Evolutionary conservation across 2,329 filamentous ascomycete genomes (phyloP), one percentile per base, ranked within the genome.

Genomic region (Fusarium sp.): DNA sequence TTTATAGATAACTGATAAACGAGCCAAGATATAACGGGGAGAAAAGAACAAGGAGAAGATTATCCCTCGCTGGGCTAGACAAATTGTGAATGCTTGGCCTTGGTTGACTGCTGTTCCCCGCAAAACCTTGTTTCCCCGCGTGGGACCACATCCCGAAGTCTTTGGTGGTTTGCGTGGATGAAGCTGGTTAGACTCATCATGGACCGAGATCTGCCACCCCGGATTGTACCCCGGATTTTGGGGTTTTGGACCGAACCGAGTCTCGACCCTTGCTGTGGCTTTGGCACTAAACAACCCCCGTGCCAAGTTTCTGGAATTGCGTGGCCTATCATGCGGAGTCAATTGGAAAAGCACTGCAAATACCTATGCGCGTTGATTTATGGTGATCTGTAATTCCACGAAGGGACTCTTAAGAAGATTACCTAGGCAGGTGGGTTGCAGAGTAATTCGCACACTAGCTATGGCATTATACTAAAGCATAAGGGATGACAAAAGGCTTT

Each of bases 81-180:
- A 30, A 61, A 61, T 34, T 37, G 28, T 51, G 57, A 41, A 47
- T 16, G 45, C 28, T 26, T 41, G 41, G 58, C 13, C 57, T 57
- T 63, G 60, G 58, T 31, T 63, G 62, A 58, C 23, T 49, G 42
- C 20, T 23, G 18, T 42, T 41, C 57, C 58, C 60, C 58, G n/a
- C 60, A 63, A 63, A 56, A 62, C 41, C 31, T 49, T 63, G 41
- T 63, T 63, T 63, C 60, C 60, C 60, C 60, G 60, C 60, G 63
- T 59, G 47, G 53, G 65, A 51, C 65, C 65, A 68, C 65, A 68
- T 68, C 65, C 65, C 65, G 65, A 68, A 26, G 15, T 36, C 60
- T 63, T 60, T 49, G 57, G 62, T 63, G 36, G 31, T 44, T 47
- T 20, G 26, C 37, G 30, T 23, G 16, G 34, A 67, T 51, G 33